These are phyloP conservation scores for Candida krabiensis DNA, from an alignment of 805 yeast species.

Conservation along the genomic window DNA sequence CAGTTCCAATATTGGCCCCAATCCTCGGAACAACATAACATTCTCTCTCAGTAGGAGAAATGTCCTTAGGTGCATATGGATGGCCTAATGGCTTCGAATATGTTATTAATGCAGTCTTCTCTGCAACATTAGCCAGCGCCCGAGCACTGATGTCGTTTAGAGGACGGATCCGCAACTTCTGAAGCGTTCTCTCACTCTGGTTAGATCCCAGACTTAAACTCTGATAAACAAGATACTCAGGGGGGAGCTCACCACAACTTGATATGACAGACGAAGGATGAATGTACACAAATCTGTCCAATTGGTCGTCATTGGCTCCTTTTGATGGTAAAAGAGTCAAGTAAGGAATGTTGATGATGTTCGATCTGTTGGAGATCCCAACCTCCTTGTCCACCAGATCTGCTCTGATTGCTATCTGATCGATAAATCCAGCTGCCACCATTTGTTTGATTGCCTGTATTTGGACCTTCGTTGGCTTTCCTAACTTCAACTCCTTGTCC, in stretches of 20 bases:
- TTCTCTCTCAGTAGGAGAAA: constrained; percentile 68
- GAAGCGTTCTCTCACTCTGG: constrained; percentile 40
- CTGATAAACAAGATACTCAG: constrained; percentile 74
- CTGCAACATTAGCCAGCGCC: constrained; percentile 77
- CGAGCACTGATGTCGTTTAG: constrained; percentile 73
- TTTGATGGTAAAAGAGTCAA: constrained; percentile 50
- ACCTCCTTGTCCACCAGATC: constrained; percentile 69
- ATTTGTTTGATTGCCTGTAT: constrained; percentile 83
- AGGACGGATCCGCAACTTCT: constrained; percentile 65
- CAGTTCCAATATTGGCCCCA: constrained; percentile 81
- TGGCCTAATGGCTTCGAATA: constrained; percentile 92
- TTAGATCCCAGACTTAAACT: constrained; percentile 58
- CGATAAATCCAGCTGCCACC: constrained; percentile 89
- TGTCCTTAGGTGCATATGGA: constrained; percentile 77
- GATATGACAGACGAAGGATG: constrained; percentile 76
- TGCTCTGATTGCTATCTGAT: constrained; percentile 83
- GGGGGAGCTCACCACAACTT: constrained; percentile 67
- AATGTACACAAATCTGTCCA: constrained; percentile 64
- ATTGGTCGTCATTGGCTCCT: constrained; percentile 34
- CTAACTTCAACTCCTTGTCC: constrained; percentile 49
- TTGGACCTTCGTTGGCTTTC: constrained; percentile 69
- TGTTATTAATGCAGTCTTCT: constrained; percentile 66
- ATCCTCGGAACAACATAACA: constrained; percentile 90
- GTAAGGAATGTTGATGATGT: constrained; percentile 64
- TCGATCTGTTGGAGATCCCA: constrained; percentile 55